Percentiles rank a stretch among this genome's conserved stretches.
phyloP scores from a whole-genome alignment of 495 filamentous ascomycete genomes.

The Usnea hakonensis region DNA sequence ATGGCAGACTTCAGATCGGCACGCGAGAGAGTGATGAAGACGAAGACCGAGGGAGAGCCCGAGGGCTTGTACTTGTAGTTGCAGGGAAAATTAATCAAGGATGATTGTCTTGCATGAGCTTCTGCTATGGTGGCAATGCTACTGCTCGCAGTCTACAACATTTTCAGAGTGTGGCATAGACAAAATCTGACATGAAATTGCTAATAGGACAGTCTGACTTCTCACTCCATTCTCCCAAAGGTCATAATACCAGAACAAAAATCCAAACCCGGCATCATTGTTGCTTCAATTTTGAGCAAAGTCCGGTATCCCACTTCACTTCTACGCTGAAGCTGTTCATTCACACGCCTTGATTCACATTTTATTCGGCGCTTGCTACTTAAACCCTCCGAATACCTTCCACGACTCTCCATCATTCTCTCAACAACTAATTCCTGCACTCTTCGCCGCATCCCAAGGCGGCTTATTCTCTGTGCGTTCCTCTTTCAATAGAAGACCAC shows the following conservation, averaged over 20 bases:
- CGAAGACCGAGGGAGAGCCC: conserved; percentile 96
- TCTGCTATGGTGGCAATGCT: not conserved
- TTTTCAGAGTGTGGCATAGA: conserved; percentile 6
- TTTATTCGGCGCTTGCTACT: not conserved
- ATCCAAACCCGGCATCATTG: not conserved
- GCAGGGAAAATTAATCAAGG: not conserved
- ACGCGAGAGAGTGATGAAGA: conserved; percentile 92
- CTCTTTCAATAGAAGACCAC: not conserved
- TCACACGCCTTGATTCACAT: not conserved
- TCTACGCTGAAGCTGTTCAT: not conserved
- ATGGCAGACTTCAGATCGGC: conserved; percentile 97
- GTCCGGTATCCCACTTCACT: not conserved
- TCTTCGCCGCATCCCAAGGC: not conserved
- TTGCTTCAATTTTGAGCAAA: not conserved
- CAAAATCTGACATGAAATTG: not conserved
- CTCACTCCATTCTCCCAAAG: not conserved
- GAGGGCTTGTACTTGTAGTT: conserved; percentile 95
- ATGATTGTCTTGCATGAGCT: not conserved
- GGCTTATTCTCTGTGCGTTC: not conserved
- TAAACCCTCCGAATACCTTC: not conserved
- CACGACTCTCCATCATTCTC: not conserved
- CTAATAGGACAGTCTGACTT: not conserved
- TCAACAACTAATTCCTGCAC: not conserved
- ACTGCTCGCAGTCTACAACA: not conserved
- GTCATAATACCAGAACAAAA: not conserved